phyloP scores from a whole-genome alignment of 257 asterid species.

The Scutellaria barbata region DNA sequence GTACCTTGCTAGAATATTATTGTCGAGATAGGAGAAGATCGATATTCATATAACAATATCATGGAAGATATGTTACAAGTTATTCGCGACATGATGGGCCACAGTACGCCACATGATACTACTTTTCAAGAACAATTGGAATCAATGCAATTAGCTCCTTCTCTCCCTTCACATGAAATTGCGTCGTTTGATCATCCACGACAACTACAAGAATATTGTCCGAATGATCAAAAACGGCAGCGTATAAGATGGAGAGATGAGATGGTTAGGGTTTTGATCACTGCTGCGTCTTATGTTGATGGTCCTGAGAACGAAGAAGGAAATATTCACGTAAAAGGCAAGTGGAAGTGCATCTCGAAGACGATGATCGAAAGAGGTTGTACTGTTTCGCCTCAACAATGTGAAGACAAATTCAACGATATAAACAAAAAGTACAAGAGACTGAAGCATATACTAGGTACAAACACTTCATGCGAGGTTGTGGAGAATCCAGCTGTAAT shows the following conservation, averaged over 20 bases:
- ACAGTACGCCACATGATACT: background rate
- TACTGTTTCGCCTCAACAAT: conserved; percentile 64
- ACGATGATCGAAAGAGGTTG: conserved; percentile 53
- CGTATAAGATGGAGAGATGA: conserved; percentile 56
- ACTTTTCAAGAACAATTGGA: background rate
- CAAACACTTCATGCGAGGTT: conserved; percentile 33
- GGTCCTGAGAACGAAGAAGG: conserved; percentile 8
- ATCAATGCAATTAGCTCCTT: conserved; percentile 34
- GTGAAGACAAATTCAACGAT: conserved; percentile 67
- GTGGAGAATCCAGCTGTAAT: conserved; percentile 49
- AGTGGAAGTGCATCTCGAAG: conserved; percentile 60
- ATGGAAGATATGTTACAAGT: conserved; percentile 31
- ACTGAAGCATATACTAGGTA: conserved; percentile 52
- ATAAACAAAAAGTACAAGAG: conserved; percentile 56
- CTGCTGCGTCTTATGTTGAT: conserved; percentile 44
- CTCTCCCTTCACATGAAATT: conserved; percentile 19
- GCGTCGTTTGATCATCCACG: conserved; percentile 18
- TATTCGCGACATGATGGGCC: conserved; percentile 28
- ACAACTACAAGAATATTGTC: conserved; percentile 21
- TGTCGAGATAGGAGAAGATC: too few relatives aligned
- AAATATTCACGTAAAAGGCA: conserved; percentile 41
- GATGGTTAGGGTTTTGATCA: conserved; percentile 63
- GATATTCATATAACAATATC: background rate
- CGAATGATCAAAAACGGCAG: conserved; percentile 34
- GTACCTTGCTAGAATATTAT: too few relatives aligned